Base-by-base conservation (phyloP, 768 basidiomycete genomes). In the Pholiota molesta region DNA sequence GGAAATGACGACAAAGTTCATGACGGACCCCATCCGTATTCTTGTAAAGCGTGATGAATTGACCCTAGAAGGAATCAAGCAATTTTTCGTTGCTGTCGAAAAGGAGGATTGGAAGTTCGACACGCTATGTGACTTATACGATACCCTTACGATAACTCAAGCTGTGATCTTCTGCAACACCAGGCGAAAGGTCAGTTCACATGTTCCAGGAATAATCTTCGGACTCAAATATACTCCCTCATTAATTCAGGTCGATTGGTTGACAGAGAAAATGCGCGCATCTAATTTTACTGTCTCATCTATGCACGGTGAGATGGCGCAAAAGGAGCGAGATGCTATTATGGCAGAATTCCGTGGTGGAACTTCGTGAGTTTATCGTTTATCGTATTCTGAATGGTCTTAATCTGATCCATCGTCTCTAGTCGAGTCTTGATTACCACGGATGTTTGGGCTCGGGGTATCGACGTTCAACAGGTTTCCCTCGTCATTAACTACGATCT, bases 91-190 rank as follows among this genome's bases (percentile, higher is more conserved):
- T 55, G 97, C 96, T 51, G 97, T 99, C 59, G 97, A 98, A 79
- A 97, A 98, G 79, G 97, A 99, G 77, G 97, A 99, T 73, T 98
- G 96, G 96, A 99, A 99, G 74, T 96, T 97, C 72, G 96, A 98
- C 77, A 98, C 96, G 0, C 83, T 99, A 33, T 97, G 93, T 73
- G 97, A 97, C 79, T 79, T 99, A 52, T 99, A 97, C 78, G 97
- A 99, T 76, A 98, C 97, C 29, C 87, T 99, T 66, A 98, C 96
- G 57, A 98, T 99, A 75, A 98, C 96, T 7, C 97, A 98, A 83
- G 97, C 96, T 52, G 96, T 99, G 74, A 97, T 99, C 73, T 98
- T 99, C 81, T 99, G 97, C 81, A 98, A 98, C 80, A 98, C 95
- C 16, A 86, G 94, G 69, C 85, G 96, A 80, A 99, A 98, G 91